These are phyloP conservation scores for Aspergillus nomiae DNA, from an alignment of 2,329 filamentous ascomycete species.

Conservation along the genomic window DNA sequence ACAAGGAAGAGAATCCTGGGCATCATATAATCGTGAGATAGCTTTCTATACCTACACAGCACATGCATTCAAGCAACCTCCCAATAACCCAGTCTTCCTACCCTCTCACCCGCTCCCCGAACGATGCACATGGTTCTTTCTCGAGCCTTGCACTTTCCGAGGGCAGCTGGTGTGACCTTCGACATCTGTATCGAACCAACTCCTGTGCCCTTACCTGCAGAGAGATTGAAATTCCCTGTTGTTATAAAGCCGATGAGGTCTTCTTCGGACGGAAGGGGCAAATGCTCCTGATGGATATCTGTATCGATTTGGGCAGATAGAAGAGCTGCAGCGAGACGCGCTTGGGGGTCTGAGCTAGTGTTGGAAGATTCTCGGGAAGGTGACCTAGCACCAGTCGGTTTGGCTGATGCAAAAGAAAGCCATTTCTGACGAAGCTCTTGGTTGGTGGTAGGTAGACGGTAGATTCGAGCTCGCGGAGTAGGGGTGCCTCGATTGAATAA, in stretches of 20 bases:
- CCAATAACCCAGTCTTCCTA: slow-evolving; percentile 81
- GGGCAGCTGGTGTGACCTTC: slow-evolving; percentile 46
- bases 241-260: slow-evolving; percentile 92
- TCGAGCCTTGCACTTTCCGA: slow-evolving; percentile 11
- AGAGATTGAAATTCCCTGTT: slow-evolving; percentile 78
- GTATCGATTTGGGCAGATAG: slow-evolving; percentile 45
- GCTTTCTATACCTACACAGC: background rate
- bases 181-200: slow-evolving; percentile 70
- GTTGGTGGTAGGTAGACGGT: slow-evolving; percentile 69
- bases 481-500: slow-evolving; percentile 72
- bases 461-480: slow-evolving; percentile 74
- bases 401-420: slow-evolving; percentile 60
- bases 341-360: slow-evolving; percentile 21
- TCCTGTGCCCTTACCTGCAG: slow-evolving; percentile 72
- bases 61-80: slow-evolving; percentile 57
- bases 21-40: slow-evolving; percentile 6
- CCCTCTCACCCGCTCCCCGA: slow-evolving; percentile 73
- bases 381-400: slow-evolving; percentile 6
- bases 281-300: slow-evolving; percentile 39
- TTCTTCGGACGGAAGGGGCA: slow-evolving; percentile 67
- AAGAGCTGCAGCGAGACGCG: slow-evolving; percentile 33
- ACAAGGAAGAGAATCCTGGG: background rate
- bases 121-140: slow-evolving; percentile 66
- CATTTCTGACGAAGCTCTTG: slow-evolving; percentile 66
- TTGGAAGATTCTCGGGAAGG: background rate